These are phyloP conservation scores for Blastobotrys ciferrii DNA, from an alignment of 1,139 yeast species.

Conservation along the genomic window DNA sequence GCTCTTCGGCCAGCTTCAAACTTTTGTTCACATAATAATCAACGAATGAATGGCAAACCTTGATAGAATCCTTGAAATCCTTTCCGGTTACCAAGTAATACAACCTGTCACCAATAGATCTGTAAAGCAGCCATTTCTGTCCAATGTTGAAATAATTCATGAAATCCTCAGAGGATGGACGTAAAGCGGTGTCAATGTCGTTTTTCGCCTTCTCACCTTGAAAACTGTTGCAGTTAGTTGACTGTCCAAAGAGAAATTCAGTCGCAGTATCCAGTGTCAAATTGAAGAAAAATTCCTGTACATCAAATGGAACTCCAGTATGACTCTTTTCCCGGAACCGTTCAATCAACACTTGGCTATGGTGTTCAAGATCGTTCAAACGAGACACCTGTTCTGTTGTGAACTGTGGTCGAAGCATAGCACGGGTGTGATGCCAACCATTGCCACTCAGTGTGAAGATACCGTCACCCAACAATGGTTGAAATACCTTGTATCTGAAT, in stretches of 20 bases:
- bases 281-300: constrained; percentile 49
- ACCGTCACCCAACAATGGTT: constrained; percentile 54
- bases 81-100: constrained; percentile 37
- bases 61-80: constrained; percentile 35
- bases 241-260: constrained; percentile 59
- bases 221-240: constrained; percentile 38
- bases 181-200: constrained; percentile 15
- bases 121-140: constrained; percentile 40
- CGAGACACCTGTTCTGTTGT: constrained; percentile 55
- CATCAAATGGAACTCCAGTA: constrained; percentile 38
- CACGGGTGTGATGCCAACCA: constrained; percentile 59
- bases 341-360: constrained; percentile 35
- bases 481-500: constrained; percentile 42
- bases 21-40: constrained; percentile 34
- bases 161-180: constrained; percentile 6
- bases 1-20: constrained; percentile 12
- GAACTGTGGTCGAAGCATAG: constrained; percentile 60
- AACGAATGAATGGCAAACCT: constrained; percentile 31
- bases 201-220: constrained; percentile 11
- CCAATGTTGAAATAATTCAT: constrained; percentile 39
- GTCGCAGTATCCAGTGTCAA: constrained; percentile 59
- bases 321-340: constrained; percentile 28
- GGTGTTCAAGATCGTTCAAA: constrained; percentile 46
- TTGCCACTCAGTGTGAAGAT: constrained; percentile 55
- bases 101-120: constrained; percentile 40